Conservation (phyloP, 345 rosid species). For the Trapa bicornis region DNA sequence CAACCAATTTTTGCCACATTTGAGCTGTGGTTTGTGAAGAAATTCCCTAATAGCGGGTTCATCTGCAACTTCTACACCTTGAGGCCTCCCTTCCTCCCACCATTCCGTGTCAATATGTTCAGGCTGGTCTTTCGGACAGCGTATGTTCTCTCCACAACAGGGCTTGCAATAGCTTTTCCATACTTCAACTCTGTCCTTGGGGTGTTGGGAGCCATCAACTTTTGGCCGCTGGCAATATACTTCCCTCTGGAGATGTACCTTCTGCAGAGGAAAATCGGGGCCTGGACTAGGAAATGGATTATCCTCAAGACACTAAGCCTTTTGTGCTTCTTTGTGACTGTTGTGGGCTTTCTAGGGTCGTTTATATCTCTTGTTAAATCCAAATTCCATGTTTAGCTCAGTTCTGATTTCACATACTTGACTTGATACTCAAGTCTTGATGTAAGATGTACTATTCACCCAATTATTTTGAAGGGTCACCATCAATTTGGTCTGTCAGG, state of each 20-base stretch:
- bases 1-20: conserved; percentile 55
- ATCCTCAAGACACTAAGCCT: conserved; percentile 39
- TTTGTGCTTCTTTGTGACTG: conserved; percentile 26
- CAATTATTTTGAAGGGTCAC: too few relatives aligned
- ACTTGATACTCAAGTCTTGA: neutral
- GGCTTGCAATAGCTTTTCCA: conserved; percentile 36
- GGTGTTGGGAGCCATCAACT: conserved; percentile 46
- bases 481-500: too few relatives aligned
- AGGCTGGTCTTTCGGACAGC: conserved; percentile 34
- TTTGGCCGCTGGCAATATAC: conserved; percentile 55
- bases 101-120: conserved; percentile 23
- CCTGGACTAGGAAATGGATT: conserved; percentile 48
- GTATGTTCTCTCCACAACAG: conserved; percentile 34
- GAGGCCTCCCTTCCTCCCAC: conserved; percentile 19
- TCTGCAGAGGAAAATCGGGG: conserved; percentile 30
- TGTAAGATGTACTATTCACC: neutral
- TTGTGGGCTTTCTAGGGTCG: conserved; percentile 34
- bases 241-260: conserved; percentile 60
- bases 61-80: conserved; percentile 27
- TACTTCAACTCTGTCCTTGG: conserved; percentile 55
- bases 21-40: conserved; percentile 37
- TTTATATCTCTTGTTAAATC: conserved; percentile 28
- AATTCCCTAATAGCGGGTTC: conserved; percentile 26
- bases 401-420: neutral
- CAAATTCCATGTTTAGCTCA: conserved; percentile 13